Evolutionary conservation across 1,284 basidiomycete species (phyloP).

Genomic region (Marasmius fiardii): DNA sequence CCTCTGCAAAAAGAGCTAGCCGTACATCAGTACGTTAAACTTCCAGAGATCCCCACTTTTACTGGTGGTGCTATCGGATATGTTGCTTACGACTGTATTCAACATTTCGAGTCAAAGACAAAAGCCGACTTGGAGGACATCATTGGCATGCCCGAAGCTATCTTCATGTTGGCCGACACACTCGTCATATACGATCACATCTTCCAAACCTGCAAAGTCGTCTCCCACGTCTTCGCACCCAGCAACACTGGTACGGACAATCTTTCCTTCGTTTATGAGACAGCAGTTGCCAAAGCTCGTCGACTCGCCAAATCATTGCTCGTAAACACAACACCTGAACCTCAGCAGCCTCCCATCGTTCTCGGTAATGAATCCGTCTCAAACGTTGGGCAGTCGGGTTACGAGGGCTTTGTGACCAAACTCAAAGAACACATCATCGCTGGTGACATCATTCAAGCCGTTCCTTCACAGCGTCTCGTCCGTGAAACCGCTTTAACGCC

Average conservation of each 20-base stretch:
- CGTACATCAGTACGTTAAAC: conserved; percentile 85
- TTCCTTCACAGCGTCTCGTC: conserved; percentile 89
- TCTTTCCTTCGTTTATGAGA: conserved; percentile 78
- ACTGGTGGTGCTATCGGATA: conserved; percentile 98
- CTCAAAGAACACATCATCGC: conserved; percentile 94
- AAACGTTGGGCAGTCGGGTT: conserved; percentile 94
- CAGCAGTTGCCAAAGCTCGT: conserved; percentile 77
- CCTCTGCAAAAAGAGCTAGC: conserved; percentile 86
- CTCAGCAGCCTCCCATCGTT: conserved; percentile 64
- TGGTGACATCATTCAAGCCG: conserved; percentile 99
- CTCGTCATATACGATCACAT: conserved; percentile 97
- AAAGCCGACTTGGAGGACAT: conserved; percentile 69
- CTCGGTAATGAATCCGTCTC: conserved; percentile 75
- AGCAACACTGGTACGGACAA: conserved; percentile 58
- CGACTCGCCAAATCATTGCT: conserved; percentile 69
- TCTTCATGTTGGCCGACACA: conserved; percentile 96
- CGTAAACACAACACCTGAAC: conserved; percentile 58
- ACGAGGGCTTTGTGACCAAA: conserved; percentile 88
- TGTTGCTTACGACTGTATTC: conserved; percentile 94
- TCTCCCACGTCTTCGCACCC: conserved; percentile 92
- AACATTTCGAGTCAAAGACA: conserved; percentile 96
- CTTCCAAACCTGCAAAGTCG: conserved; percentile 91
- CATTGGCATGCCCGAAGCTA: conserved; percentile 87
- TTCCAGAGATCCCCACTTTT: conserved; percentile 91
- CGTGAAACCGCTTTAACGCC: conserved; percentile 89